Evolutionary conservation across 1,284 basidiomycete species (phyloP), one percentile per base, ranked within the genome.

Genomic region (Cystobasidiaceae sp.): DNA sequence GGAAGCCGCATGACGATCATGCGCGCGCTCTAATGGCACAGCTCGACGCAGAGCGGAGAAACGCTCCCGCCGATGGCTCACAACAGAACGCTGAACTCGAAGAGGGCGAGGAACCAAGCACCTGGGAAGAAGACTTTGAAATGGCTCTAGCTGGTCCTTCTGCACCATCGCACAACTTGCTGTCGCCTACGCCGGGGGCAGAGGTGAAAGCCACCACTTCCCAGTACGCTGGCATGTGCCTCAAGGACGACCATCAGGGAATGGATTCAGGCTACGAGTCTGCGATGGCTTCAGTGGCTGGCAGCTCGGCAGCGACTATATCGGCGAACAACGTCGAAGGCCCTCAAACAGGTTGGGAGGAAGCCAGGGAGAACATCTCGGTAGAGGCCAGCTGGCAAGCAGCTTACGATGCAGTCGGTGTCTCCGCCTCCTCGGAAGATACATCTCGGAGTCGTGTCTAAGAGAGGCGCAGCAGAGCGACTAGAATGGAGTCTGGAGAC

Each of bases 161-260:
- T n/a, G n/a, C n/a, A n/a, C 21, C 32, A 1, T 13, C 15, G 21
- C 54, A 56, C 17, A 56, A 56, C 39, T 44, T 56, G 28, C 54
- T 56, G 9, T 56, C 54, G 11, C 54, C 54, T 7, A 56, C 54
- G 21, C 54, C 50, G 17, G 50, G 32, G 21, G 32, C 32, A 11
- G 50, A 23, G 5, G 41, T 56, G 23, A 33, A 33, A 27, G 54
- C 41, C 19, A 37, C 54, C n/a, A 33, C 54, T n/a, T 56, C 44
- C 37, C 17, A 44, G 25, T 56, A 56, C 23, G 54, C 54, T 30
- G 54, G 54, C 11, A 43, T 56, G 54, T 30, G 45, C 23, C 30
- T 56, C 23, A 56, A 56, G 7, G 54, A 56, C n/a, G 27, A 39
- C 17, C 54, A 44, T 9, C 37, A 9, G 2, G 54, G 54, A 11